A percentile compares a stretch with the other conserved stretches of the same genome.
phyloP scores from a whole-genome alignment of 116 monocot genomes.

The Trichopus zeylanicus region DNA sequence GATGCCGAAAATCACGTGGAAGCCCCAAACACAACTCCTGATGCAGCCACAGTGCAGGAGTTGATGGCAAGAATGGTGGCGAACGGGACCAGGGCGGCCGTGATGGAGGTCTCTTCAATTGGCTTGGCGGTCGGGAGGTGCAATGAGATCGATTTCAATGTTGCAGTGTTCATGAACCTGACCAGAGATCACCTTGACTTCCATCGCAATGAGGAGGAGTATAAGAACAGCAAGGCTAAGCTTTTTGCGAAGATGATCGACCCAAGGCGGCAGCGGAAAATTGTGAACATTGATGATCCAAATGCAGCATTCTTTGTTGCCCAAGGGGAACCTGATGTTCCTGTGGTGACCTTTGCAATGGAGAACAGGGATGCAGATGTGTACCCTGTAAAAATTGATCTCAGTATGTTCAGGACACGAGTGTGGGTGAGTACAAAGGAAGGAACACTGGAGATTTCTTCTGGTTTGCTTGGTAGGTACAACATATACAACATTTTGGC shows the following conservation, averaged over 20 bases:
- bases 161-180: conserved; percentile 21
- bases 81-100: conserved; percentile 3
- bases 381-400: neutral
- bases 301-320: conserved; percentile 6
- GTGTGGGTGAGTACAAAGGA: conserved; percentile 5
- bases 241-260: conserved; percentile 15
- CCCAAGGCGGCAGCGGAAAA: conserved; percentile 8
- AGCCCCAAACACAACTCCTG: conserved; percentile 23
- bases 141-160: conserved; percentile 12
- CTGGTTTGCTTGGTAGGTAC: conserved; percentile 17
- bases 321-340: neutral
- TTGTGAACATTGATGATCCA: conserved; percentile 22
- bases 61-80: conserved; percentile 17
- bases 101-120: conserved; percentile 25
- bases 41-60: conserved; percentile 18
- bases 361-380: neutral
- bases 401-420: neutral
- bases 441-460: conserved; percentile 10
- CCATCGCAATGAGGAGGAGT: conserved; percentile 19
- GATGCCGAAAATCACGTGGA: conserved; percentile 10
- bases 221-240: conserved; percentile 15
- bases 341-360: neutral
- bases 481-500: conserved; percentile 25
- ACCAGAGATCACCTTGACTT: conserved; percentile 26
- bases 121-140: conserved; percentile 16